Conservation (phyloP, 768 basidiomycete species). For the Hygrophorus pudorinus region DNA sequence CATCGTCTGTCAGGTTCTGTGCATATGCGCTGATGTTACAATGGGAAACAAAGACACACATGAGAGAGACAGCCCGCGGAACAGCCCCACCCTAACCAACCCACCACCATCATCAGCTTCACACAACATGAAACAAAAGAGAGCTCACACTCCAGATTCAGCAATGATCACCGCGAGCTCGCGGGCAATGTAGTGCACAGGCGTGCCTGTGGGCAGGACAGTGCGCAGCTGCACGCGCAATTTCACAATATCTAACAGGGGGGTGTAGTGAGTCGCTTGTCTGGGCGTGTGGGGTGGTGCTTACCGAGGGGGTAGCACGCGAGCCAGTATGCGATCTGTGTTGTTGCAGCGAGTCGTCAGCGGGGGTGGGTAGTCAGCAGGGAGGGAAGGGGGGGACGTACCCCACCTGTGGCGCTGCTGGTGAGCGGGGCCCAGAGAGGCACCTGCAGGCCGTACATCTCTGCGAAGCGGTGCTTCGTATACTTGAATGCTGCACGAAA, state of each 20-base stretch:
- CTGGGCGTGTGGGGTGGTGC: conserved; percentile 2
- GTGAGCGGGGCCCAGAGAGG: conserved; percentile 82
- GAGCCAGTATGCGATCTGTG: too few relatives aligned
- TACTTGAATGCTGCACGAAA: too few relatives aligned
- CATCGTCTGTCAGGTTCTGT: not conserved
- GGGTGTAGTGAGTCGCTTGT: not conserved
- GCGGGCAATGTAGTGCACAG: conserved; percentile 64
- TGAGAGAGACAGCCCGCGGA: too few relatives aligned
- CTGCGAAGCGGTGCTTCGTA: too few relatives aligned
- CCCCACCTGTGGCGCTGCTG: too few relatives aligned
- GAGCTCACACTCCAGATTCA: too few relatives aligned
- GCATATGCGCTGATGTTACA: not conserved
- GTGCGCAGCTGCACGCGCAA: too few relatives aligned
- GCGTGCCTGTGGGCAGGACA: conserved; percentile 63
- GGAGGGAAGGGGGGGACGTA: conserved; percentile 80
- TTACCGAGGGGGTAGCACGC: too few relatives aligned
- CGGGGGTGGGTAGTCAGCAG: conserved; percentile 19
- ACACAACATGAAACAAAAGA: not conserved
- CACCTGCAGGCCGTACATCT: conserved; percentile 51
- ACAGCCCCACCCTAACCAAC: too few relatives aligned
- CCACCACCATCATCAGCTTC: conserved; percentile 20
- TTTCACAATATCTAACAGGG: conserved; percentile 70
- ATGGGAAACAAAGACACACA: conserved; percentile 40
- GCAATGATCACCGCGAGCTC: too few relatives aligned
- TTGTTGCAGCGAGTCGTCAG: conserved; percentile 3